Conservation (phyloP, 306 rosid species). For the Cucumis melo region DNA sequence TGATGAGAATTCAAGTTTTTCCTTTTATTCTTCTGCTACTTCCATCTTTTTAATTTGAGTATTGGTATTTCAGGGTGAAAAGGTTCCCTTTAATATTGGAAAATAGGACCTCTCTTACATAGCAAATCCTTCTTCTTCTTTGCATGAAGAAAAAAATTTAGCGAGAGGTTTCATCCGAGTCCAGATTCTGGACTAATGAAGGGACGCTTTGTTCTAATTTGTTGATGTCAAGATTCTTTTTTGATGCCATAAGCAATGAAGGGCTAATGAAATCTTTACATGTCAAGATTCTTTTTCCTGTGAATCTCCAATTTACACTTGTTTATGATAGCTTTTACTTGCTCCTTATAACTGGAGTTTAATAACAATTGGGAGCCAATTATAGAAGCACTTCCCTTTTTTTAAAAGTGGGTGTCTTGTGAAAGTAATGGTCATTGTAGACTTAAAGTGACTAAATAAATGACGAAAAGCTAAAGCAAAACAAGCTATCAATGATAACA, state of each 20-base stretch:
- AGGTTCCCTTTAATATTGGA: slow-evolving; percentile 76
- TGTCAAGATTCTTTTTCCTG: too few species aligned
- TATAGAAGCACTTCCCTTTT: not conserved
- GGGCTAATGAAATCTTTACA: slow-evolving; percentile 45
- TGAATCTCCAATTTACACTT: not conserved
- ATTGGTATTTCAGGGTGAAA: slow-evolving; percentile 57
- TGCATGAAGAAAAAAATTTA: slow-evolving; percentile 46
- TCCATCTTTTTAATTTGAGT: slow-evolving; percentile 9
- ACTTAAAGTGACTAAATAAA: not conserved
- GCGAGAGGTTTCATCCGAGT: slow-evolving; percentile 30
- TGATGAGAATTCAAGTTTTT: not conserved
- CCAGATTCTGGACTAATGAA: slow-evolving; percentile 53
- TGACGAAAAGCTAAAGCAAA: not conserved
- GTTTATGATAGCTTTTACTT: not conserved
- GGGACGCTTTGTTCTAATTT: slow-evolving; percentile 85
- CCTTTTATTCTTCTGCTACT: not conserved
- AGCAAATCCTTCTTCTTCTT: slow-evolving; percentile 30
- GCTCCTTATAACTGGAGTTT: not conserved
- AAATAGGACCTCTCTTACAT: slow-evolving; percentile 39
- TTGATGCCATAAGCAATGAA: slow-evolving; percentile 52
- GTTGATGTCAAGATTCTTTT: slow-evolving; percentile 73
- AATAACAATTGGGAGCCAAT: not conserved
- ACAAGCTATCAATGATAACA: not conserved
- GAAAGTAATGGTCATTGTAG: not conserved
- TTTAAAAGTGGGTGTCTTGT: not conserved